Evolutionary conservation across 2,329 filamentous ascomycete genomes (phyloP), one percentile per base, ranked within the genome.

Genomic region (Lecanicillium sp.): DNA sequence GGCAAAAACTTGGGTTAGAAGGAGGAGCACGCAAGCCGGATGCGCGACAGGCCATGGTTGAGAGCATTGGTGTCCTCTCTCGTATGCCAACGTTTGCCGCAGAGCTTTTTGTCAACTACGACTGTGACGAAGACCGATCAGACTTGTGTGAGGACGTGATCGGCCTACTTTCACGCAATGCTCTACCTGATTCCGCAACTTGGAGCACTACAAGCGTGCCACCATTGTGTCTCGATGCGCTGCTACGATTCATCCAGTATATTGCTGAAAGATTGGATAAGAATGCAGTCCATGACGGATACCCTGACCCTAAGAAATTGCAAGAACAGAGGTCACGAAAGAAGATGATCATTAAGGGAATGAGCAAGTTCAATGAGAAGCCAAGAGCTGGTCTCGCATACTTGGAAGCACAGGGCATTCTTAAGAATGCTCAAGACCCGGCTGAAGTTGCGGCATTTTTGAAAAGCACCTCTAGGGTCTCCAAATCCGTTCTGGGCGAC

Each of bases 151-250:
- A 95, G 65, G 94, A 98, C 55, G 84, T 97, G 75, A 79, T 98
- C 44, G 90, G 92, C 1, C 72, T 98, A 25, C 68, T 98, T 13
- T 90, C 92, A 15, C 78, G 92, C 42, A 98, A 96, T 58, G 92
- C 92, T 3, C 84, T 98, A 47, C 94, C 92, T 1, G 92, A 98
- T 58, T 95, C 92, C 8, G 92, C 90, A 5, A 96, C 89, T 5
- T 98, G 92, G 92, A 98, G 94, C 59, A 98, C 92, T 10, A 96
- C 90, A 5, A 98, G 94, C 56, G 94, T 98, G 2, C 92, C 92
- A 13, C 92, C 92, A 1, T 68, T 98, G 3, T 98, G 92, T 53
- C 70, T 98, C 17, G 92, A 98, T 62, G 88, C 92, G 9, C 69
- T 98, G 10, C 70, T 98, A 17, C 82, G 87, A 13, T 97, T 89